Base-by-base conservation (phyloP, 345 rosid species). In the Eutrema japonicum region DNA sequence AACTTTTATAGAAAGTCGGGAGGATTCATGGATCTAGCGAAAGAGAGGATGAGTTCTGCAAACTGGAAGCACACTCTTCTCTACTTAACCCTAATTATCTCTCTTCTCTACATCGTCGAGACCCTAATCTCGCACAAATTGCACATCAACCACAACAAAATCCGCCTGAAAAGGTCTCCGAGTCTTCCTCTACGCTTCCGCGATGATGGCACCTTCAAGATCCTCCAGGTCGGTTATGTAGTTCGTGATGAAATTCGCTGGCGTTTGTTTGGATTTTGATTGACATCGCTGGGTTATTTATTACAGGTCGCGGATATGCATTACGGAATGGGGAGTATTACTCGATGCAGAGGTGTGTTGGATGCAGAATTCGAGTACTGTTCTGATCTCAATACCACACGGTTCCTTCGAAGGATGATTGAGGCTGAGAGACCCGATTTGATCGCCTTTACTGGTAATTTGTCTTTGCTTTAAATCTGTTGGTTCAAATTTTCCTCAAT, bases 271-370 rank as follows among this genome's bases (percentile, higher is more conserved):
- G 33, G 37, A 48, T 54, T 62, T 22, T 37, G 50, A 55, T 76
- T n/a, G 11, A 0, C 4, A 12, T 46, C 32, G 10, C 12, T 55
- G 14, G 8, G 0, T 38, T 8, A 7, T 53, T 46, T 26, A n/a
- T 0, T 60, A 41, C 52, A 89, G 92, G 93, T 93, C 55, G 96
- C 97, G 18, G 98, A 93, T 74, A 88, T 93, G 98, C 98, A 93
- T 77, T 91, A 42, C 68, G 97, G 97, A 29, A 86, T 82, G 75
- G 98, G 98, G 49, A 32, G 54, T 70, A 63, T 82, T 47, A 87
- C 90, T 61, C 83, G 92, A 3, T 93, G 98, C 80, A 80, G 88
- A 77, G 96, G 91, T 61, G 97, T 93, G 46, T 75, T 80, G 77
- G 74, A 83, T 22, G 22, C 79, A 13, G 85, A 90, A 74, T 89